phyloP scores from a whole-genome alignment of 805 yeast species.

The Candida methanosorbosa region DNA sequence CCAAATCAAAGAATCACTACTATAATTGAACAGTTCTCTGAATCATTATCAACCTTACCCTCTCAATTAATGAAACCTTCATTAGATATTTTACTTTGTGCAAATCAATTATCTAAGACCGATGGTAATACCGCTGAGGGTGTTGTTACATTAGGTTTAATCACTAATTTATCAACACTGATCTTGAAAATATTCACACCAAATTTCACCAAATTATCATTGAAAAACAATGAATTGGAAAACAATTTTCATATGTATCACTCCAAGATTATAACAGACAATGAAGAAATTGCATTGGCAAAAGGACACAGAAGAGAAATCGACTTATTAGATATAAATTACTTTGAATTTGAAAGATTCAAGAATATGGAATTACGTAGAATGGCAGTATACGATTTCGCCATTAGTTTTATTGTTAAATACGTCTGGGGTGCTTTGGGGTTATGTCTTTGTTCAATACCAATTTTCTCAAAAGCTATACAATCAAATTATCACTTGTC shows the following conservation, averaged over 20 bases:
- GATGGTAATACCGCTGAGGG: conserved; percentile 74
- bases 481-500: conserved; percentile 35
- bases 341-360: conserved; percentile 74
- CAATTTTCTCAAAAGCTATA: conserved; percentile 49
- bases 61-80: conserved; percentile 80
- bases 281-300: conserved; percentile 82
- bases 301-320: conserved; percentile 77
- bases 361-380: conserved; percentile 67
- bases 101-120: conserved; percentile 58
- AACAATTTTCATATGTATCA: conserved; percentile 80
- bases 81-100: conserved; percentile 71
- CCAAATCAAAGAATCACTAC: conserved; percentile 81
- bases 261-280: conserved; percentile 67
- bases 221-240: conserved; percentile 70
- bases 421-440: conserved; percentile 97
- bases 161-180: conserved; percentile 75
- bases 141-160: conserved; percentile 63
- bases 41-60: conserved; percentile 64
- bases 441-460: conserved; percentile 75
- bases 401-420: conserved; percentile 82
- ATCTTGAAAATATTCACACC: conserved; percentile 74
- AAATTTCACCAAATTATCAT: conserved; percentile 75
- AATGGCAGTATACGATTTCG: conserved; percentile 67
- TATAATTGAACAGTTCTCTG: conserved; percentile 67
- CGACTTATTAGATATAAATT: conserved; percentile 67